Evolutionary conservation across 352 stramenopile species (phyloP).

Genomic region (Phytophthora parvispora): DNA sequence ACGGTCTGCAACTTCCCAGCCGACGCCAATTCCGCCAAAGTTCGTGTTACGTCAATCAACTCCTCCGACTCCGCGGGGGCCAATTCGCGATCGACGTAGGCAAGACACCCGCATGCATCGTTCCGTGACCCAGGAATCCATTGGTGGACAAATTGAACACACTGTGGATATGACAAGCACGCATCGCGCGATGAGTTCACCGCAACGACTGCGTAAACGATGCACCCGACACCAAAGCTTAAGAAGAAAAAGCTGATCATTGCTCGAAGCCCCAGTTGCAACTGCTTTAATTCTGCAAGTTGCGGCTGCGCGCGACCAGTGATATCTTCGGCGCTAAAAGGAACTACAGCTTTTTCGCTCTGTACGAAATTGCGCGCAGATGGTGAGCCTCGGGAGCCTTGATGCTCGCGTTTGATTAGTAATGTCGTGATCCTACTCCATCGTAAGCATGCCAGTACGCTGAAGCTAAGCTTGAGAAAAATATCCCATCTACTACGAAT

Average conservation of each 20-base stretch:
- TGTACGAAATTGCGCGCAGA: background rate
- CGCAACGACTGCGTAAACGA: constrained; percentile 25
- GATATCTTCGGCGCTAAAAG: background rate
- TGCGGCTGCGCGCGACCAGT: background rate
- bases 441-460: constrained; percentile 38
- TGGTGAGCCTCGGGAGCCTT: background rate
- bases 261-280: constrained; percentile 11
- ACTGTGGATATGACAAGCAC: constrained; percentile 19
- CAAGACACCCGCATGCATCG: constrained; percentile 26
- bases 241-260: constrained; percentile 35
- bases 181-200: constrained; percentile 11
- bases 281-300: background rate
- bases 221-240: constrained; percentile 26
- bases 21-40: constrained; percentile 20
- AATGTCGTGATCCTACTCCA: constrained; percentile 32
- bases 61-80: constrained; percentile 16
- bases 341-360: background rate
- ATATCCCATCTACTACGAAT: constrained; percentile 17
- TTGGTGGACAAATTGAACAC: constrained; percentile 16
- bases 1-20: constrained; percentile 34
- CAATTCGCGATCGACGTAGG: constrained; percentile 40
- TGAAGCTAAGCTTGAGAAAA: constrained; percentile 42
- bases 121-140: constrained; percentile 15
- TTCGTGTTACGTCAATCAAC: constrained; percentile 26
- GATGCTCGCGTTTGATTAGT: constrained; percentile 14